Evolutionary conservation across 805 yeast species (phyloP).

Genomic region (Candida parachauliodes): DNA sequence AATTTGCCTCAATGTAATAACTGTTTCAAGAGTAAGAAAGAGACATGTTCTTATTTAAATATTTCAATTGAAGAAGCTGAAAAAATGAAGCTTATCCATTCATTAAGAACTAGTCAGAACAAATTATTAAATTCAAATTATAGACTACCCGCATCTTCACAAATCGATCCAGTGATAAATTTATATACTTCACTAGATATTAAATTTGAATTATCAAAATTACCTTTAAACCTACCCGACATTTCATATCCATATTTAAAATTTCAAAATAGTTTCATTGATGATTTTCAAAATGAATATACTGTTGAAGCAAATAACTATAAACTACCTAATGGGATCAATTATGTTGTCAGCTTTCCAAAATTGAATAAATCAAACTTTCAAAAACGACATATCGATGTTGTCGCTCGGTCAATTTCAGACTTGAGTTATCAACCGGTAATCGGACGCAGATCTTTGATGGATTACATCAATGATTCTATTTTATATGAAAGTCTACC

Average conservation of each 20-base stretch:
- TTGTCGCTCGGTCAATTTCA: background rate
- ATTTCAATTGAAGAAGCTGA: conserved; percentile 17
- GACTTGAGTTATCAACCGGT: conserved; percentile 9
- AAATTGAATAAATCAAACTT: background rate
- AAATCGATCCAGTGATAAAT: background rate
- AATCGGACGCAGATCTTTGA: conserved; percentile 8
- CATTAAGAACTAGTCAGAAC: conserved; percentile 25
- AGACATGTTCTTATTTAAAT: conserved; percentile 23
- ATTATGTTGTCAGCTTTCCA: background rate
- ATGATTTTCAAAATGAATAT: conserved; percentile 20
- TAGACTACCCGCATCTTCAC: conserved; percentile 23
- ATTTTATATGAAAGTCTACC: background rate
- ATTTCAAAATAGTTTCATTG: conserved; percentile 15
- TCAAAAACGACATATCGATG: background rate
- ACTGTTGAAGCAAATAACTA: conserved; percentile 8
- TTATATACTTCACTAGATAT: conserved; percentile 15
- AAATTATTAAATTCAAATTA: conserved; percentile 21
- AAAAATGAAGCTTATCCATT: conserved; percentile 23
- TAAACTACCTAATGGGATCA: conserved; percentile 6
- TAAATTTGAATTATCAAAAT: conserved; percentile 19
- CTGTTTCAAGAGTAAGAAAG: conserved; percentile 23
- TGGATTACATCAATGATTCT: conserved; percentile 11
- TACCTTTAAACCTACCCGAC: conserved; percentile 19
- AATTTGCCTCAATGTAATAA: conserved; percentile 24
- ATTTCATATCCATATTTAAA: conserved; percentile 21